These are phyloP conservation scores for Daldinia decipiens DNA, from an alignment of 495 filamentous ascomycete species.

Conservation along the genomic window DNA sequence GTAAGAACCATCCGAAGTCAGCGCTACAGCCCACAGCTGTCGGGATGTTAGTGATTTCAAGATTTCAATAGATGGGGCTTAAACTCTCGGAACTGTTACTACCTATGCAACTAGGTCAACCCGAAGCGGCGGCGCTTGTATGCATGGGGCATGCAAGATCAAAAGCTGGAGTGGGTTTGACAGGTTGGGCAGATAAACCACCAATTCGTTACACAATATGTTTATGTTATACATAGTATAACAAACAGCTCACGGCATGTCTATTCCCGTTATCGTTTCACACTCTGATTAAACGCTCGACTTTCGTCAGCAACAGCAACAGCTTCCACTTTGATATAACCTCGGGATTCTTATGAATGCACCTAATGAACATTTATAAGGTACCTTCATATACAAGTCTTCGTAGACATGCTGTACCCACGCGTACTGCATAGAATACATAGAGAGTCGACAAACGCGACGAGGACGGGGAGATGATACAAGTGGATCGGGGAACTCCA, in stretches of 20 bases:
- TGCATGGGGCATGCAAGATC: not conserved
- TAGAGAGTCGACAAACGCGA: not conserved
- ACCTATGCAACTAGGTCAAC: not conserved
- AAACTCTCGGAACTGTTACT: not conserved
- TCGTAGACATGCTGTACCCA: not conserved
- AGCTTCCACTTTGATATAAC: not conserved
- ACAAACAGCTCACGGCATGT: constrained; percentile 1
- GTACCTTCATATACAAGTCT: too few relatives aligned
- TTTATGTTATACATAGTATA: too few relatives aligned
- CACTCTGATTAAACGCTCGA: not conserved
- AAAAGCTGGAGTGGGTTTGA: not conserved
- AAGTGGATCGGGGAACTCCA: constrained; percentile 5
- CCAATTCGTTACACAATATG: constrained; percentile 33
- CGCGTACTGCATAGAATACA: too few relatives aligned
- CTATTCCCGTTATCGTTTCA: not conserved
- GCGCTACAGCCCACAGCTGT: not conserved
- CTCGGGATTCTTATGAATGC: not conserved
- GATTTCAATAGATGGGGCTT: not conserved
- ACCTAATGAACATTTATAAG: too few relatives aligned
- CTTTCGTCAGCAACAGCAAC: not conserved
- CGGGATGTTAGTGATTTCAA: not conserved
- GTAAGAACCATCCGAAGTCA: not conserved
- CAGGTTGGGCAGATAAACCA: constrained; percentile 40
- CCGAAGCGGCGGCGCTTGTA: constrained; percentile 9
- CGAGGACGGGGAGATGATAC: not conserved